These are phyloP conservation scores for Protoeuglena noctilucae DNA, from an alignment of 139 green algal genomes.

Conservation along the genomic window DNA sequence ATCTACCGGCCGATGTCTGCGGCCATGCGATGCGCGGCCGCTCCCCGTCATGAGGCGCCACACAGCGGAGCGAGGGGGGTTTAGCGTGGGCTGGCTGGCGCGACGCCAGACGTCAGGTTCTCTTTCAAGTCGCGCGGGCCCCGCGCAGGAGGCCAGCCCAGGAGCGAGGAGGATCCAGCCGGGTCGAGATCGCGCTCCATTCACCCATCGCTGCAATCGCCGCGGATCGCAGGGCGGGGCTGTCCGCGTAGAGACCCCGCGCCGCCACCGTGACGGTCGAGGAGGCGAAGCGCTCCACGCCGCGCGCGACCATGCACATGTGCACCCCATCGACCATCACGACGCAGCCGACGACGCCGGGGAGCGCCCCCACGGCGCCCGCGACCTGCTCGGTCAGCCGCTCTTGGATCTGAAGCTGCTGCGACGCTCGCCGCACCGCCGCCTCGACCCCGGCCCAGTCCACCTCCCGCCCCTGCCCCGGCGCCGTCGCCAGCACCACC, in stretches of 20 bases:
- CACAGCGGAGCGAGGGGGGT: too few species aligned
- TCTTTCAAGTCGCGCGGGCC: too few species aligned
- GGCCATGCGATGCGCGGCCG: too few species aligned
- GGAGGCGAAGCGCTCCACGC: conserved; percentile 71
- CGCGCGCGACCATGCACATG: conserved; percentile 94
- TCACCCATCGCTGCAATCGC: neutral
- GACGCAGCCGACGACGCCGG: conserved; percentile 30
- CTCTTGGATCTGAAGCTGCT: conserved; percentile 74
- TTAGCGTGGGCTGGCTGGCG: too few species aligned
- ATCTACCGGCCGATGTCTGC: too few species aligned
- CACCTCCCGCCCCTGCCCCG: neutral
- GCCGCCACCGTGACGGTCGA: conserved; percentile 46
- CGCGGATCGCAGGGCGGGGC: conserved; percentile 10
- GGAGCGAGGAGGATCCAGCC: too few species aligned
- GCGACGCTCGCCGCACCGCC: conserved; percentile 34
- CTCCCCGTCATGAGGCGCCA: too few species aligned
- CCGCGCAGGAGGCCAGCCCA: too few species aligned
- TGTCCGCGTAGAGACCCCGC: conserved; percentile 24
- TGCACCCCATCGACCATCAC: conserved; percentile 70
- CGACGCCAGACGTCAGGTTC: too few species aligned
- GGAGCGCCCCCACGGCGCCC: conserved; percentile 25
- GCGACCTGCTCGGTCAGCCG: conserved; percentile 76
- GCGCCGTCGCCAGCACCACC: conserved; percentile 8
- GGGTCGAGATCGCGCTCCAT: too few species aligned
- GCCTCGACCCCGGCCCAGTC: conserved; percentile 9